Conservation (phyloP, 208 protist species). For the Jaenimonas drosophilae region DNA sequence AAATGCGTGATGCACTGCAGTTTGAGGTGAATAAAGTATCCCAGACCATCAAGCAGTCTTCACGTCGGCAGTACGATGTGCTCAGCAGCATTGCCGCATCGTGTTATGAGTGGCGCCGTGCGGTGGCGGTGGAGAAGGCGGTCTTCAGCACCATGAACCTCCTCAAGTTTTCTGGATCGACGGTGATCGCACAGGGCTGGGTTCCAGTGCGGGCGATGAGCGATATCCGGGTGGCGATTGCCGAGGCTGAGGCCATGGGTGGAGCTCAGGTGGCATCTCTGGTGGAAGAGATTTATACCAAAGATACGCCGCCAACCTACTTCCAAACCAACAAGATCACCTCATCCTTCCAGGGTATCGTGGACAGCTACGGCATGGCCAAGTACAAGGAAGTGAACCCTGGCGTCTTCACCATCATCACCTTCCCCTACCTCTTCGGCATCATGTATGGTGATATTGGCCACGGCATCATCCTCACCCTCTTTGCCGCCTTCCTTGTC, state of each 20-base stretch:
- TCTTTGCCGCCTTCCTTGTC: slow-evolving; percentile 76
- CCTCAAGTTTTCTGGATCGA: slow-evolving; percentile 89
- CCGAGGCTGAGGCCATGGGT: slow-evolving; percentile 60
- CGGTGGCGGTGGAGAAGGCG: slow-evolving; percentile 92
- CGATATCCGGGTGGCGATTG: slow-evolving; percentile 64
- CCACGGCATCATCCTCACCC: slow-evolving; percentile 94
- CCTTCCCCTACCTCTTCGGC: slow-evolving; percentile 99
- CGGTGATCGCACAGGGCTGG: slow-evolving; percentile 92
- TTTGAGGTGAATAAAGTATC: slow-evolving; percentile 66
- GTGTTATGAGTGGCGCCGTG: slow-evolving; percentile 82
- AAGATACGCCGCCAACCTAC: slow-evolving; percentile 94
- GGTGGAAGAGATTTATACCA: slow-evolving; percentile 82
- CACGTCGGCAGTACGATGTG: slow-evolving; percentile 55
- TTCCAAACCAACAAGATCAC: slow-evolving; percentile 97
- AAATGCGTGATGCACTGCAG: slow-evolving; percentile 55
- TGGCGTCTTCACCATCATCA: slow-evolving; percentile 95
- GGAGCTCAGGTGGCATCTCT: slow-evolving; percentile 89
- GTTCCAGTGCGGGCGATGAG: slow-evolving; percentile 67
- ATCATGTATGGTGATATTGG: slow-evolving; percentile 99
- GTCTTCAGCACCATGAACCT: slow-evolving; percentile 96
- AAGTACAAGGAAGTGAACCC: slow-evolving; percentile 91
- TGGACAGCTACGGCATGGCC: slow-evolving; percentile 97
- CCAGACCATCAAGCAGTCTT: slow-evolving; percentile 60
- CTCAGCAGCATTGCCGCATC: slow-evolving; percentile 63
- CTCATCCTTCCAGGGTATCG: slow-evolving; percentile 94